Evolutionary conservation across 2,329 filamentous ascomycete genomes (phyloP).

Genomic region (Diaporthe citrichinensis): DNA sequence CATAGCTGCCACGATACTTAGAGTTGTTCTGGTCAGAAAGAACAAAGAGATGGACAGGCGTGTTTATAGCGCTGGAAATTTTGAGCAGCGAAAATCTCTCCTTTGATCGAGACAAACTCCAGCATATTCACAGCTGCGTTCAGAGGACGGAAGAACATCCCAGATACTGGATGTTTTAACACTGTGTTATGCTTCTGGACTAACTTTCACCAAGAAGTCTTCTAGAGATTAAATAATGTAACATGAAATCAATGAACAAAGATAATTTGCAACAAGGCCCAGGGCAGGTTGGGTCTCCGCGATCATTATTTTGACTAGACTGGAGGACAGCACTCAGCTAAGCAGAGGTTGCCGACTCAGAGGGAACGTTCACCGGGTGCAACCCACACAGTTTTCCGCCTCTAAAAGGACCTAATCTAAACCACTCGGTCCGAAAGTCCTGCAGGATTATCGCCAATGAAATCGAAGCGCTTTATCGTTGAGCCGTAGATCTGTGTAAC

Average conservation of each 20-base stretch:
- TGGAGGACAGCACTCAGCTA: too few relatives aligned
- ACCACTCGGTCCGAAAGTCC: neutral
- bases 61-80: constrained; percentile 15
- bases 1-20: constrained; percentile 42
- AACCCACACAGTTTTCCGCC: too few relatives aligned
- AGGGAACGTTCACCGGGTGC: too few relatives aligned
- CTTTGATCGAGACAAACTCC: neutral
- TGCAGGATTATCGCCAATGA: neutral
- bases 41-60: constrained; percentile 44
- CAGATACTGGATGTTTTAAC: too few relatives aligned
- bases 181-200: too few relatives aligned
- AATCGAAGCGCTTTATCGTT: neutral
- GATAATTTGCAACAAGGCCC: too few relatives aligned
- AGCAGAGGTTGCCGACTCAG: too few relatives aligned
- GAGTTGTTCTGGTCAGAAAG: constrained; percentile 44
- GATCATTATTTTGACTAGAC: too few relatives aligned
- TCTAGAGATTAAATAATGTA: too few relatives aligned
- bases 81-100: constrained; percentile 42
- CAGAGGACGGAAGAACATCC: neutral
- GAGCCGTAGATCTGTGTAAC: neutral
- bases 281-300: too few relatives aligned
- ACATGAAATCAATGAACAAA: too few relatives aligned
- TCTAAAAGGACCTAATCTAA: neutral
- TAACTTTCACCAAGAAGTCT: too few relatives aligned
- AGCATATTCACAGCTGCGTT: neutral